phyloP scores from a whole-genome alignment of 108 stramenopile species.

The Pseudonitzschia multiseries region DNA sequence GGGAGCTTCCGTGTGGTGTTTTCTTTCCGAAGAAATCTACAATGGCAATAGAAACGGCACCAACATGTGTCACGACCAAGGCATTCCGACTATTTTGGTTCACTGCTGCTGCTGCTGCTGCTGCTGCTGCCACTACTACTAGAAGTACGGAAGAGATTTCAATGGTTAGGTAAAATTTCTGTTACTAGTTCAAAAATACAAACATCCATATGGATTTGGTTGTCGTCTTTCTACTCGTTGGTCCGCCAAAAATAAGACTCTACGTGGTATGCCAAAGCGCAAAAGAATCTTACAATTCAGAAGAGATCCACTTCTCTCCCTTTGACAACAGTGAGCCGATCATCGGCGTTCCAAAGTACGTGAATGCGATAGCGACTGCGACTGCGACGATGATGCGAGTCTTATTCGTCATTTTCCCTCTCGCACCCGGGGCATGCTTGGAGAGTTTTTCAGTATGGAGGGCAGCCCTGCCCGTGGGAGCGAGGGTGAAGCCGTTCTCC shows the following conservation, averaged over 20 bases:
- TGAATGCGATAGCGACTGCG: conserved; percentile 45
- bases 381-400: conserved; percentile 54
- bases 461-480: conserved; percentile 64
- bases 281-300: background rate
- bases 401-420: conserved; percentile 42
- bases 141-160: no score
- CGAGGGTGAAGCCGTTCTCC: conserved; percentile 44
- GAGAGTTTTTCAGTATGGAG: conserved; percentile 51
- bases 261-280: no score
- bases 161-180: no score
- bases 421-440: conserved; percentile 40
- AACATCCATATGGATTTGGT: background rate
- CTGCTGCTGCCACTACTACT: no score
- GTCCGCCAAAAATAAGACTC: no score
- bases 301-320: background rate
- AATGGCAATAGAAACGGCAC: no score
- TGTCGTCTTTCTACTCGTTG: background rate
- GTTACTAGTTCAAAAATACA: no score
- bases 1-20: no score
- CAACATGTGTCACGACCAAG: no score
- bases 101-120: no score
- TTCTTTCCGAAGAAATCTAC: no score
- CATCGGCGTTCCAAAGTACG: conserved; percentile 56
- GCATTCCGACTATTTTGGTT: no score
- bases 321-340: conserved; percentile 23